phyloP scores from a whole-genome alignment of 495 filamentous ascomycete species.

The Neurospora tetrasperma region DNA sequence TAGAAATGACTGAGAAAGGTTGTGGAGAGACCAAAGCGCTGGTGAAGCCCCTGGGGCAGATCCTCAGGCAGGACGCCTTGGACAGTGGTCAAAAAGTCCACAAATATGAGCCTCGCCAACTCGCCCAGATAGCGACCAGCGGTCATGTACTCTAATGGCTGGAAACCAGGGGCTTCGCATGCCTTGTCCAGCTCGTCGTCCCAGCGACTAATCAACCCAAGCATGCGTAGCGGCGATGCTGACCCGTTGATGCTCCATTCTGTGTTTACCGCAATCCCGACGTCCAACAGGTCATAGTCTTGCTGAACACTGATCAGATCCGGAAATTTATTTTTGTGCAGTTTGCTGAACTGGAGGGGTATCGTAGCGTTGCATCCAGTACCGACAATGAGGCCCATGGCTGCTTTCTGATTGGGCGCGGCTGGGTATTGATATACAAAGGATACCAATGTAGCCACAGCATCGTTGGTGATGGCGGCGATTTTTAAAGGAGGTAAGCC shows the following conservation, averaged over 20 bases:
- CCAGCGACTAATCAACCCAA: constrained; percentile 61
- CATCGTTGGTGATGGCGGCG: constrained; percentile 70
- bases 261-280: constrained; percentile 68
- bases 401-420: constrained; percentile 36
- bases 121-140: constrained; percentile 76
- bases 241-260: constrained; percentile 79
- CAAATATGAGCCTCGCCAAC: constrained; percentile 60
- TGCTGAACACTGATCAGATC: constrained; percentile 44
- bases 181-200: constrained; percentile 54
- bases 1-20: constrained; percentile 59
- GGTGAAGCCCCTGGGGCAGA: constrained; percentile 50
- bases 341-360: constrained; percentile 51
- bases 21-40: constrained; percentile 59
- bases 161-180: constrained; percentile 66
- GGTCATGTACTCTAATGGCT: constrained; percentile 84
- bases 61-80: constrained; percentile 21
- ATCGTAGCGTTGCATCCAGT: constrained; percentile 81
- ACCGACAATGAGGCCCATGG: constrained; percentile 73
- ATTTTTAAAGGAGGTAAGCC: constrained; percentile 58
- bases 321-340: constrained; percentile 53
- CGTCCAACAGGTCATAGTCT: constrained; percentile 44
- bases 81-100: constrained; percentile 51
- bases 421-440: constrained; percentile 52
- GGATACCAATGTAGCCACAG: constrained; percentile 69
- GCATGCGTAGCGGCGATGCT: constrained; percentile 50